Evolutionary conservation across 768 basidiomycete genomes (phyloP), one percentile per base, ranked within the genome.

Genomic region (Sporobolomyces pararoseus): DNA sequence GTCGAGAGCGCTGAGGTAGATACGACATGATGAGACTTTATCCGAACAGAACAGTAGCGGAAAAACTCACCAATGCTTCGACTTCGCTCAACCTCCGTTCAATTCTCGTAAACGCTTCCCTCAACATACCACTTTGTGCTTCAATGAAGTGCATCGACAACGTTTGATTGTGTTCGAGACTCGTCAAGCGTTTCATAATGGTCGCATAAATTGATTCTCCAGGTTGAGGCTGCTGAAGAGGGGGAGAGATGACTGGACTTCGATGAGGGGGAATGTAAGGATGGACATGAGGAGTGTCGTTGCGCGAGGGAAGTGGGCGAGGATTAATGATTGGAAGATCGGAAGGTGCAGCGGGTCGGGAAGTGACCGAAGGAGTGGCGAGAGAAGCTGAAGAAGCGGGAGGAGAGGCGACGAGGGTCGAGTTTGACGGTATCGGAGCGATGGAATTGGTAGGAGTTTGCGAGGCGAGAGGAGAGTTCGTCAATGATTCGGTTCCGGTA

Each of bases 171-270:
- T 84, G 84, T 79, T 98, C 94, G 19, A 98, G 84, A 9, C 86
- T 85, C 3, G 86, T 85, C 16, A 99, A 83, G 10, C 93, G 87
- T 75, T 96, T 95, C 86, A 94, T 94, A 74, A 98, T 99, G 17
- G 88, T 90, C 12, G 92, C 88, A 76, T 96, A 98, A 73, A 99
- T 93, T 2, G 91, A 94, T 78, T 99, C 96, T 29, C 90, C 90
- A 17, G 73, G 68, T 46, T 73, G 70, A 7, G 68, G 61, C 23
- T 67, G 39, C 27, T 63, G 60, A 4, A 25, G 19, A 1, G 49
- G 32, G 2, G 68, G 65, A 19, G 66, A 61, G 19, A 59, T 29
- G 46, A 65, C 32, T 3, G 65, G 67, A 2, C 62, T 32, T 1
- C 63, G 70, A 7, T 60, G 68, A 2, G 54, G 35, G 17, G 21